Evolutionary conservation across 139 green algal species (phyloP).

Genomic region (Limnomonas spitsbergensis): DNA sequence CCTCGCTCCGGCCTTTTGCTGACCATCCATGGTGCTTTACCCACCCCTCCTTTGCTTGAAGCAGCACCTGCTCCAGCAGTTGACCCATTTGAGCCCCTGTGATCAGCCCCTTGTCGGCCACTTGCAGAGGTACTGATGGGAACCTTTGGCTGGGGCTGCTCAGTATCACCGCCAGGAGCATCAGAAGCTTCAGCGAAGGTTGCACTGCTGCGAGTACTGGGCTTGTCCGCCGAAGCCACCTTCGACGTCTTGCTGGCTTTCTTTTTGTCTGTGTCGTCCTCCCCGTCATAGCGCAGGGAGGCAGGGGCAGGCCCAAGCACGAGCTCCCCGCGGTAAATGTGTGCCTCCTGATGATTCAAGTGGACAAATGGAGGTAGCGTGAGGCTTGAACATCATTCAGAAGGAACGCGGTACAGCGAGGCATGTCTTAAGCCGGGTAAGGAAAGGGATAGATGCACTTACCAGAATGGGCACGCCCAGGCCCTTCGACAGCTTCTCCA

Average conservation of each 20-base stretch:
- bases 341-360: slow-evolving; percentile 42
- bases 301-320: slow-evolving; percentile 22
- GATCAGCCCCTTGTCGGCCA: too few relatives aligned
- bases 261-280: too few relatives aligned
- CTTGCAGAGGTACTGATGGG: too few relatives aligned
- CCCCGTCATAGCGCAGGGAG: slow-evolving; percentile 17
- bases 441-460: slow-evolving; percentile 3
- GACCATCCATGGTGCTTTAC: neutral
- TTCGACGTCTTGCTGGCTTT: too few relatives aligned
- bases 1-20: neutral
- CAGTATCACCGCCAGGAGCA: too few relatives aligned
- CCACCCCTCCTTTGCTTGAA: too few relatives aligned
- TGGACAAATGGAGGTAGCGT: neutral
- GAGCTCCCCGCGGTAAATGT: slow-evolving; percentile 30
- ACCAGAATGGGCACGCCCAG: slow-evolving; percentile 62
- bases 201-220: too few relatives aligned
- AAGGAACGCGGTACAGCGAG: neutral
- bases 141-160: too few relatives aligned
- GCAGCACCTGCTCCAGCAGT: too few relatives aligned
- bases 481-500: slow-evolving; percentile 63
- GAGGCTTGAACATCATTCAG: neutral
- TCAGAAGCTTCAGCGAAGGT: too few relatives aligned
- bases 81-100: too few relatives aligned
- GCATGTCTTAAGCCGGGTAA: slow-evolving; percentile 1
- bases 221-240: too few relatives aligned